Evolutionary conservation across 768 basidiomycete genomes (phyloP).

Genomic region (Lentinula detonsa): DNA sequence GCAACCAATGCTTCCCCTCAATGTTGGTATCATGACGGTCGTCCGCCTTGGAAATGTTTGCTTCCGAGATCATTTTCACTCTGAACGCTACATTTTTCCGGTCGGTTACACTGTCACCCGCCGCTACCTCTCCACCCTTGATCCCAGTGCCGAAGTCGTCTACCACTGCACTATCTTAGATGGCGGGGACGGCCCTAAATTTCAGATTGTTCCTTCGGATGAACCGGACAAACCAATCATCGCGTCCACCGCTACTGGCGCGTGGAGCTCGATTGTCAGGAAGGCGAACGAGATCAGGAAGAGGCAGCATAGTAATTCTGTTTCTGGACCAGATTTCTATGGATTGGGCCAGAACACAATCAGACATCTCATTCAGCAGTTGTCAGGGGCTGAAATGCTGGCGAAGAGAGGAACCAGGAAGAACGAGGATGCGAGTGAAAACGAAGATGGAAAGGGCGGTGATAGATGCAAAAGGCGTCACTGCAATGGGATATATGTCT

Average conservation of each 20-base stretch:
- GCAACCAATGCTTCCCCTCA: conserved; percentile 69
- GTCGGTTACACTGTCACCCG: conserved; percentile 81
- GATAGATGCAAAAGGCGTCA: background rate
- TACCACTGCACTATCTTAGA: conserved; percentile 83
- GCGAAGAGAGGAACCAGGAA: conserved; percentile 9
- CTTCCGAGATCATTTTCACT: conserved; percentile 81
- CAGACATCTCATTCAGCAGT: conserved; percentile 85
- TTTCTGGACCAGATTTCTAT: conserved; percentile 87
- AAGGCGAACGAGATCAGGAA: conserved; percentile 78
- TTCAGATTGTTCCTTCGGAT: conserved; percentile 76
- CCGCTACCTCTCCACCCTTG: conserved; percentile 72
- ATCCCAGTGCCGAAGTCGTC: conserved; percentile 59
- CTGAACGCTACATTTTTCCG: conserved; percentile 85
- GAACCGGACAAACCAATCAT: conserved; percentile 65
- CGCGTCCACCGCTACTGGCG: conserved; percentile 84
- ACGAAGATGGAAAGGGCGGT: background rate
- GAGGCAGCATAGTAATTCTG: conserved; percentile 79
- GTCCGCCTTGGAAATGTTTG: conserved; percentile 69
- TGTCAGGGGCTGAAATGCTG: conserved; percentile 64
- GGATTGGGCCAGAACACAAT: conserved; percentile 84
- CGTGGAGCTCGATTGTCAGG: conserved; percentile 80
- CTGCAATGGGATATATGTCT: conserved; percentile 61
- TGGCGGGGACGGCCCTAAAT: conserved; percentile 81
- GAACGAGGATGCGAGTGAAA: background rate
- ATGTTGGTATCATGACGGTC: conserved; percentile 86